Evolutionary conservation across 305 asterid species (phyloP), one percentile per base, ranked within the genome.

Genomic region (Striga hermonthica): DNA sequence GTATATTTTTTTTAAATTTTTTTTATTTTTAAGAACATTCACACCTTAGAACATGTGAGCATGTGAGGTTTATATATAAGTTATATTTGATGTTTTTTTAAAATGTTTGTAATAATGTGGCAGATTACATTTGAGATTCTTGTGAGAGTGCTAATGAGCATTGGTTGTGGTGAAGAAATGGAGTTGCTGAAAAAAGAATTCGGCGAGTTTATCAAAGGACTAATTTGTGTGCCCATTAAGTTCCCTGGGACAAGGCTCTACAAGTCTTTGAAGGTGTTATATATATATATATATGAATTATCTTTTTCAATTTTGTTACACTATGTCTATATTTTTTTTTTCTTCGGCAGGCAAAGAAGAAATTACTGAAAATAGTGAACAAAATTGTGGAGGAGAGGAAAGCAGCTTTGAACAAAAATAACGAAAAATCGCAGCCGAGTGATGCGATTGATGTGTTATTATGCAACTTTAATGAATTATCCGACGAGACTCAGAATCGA

Each of bases 71-170:
- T 22, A 22, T 2, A 22, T 22, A 22, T 22, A 0, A 22, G 31
- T 22, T 22, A 22, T 22, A 22, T 0, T 22, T 22, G 31, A 22
- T 22, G 31, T 22, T 22, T 22, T 41, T 11, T 36, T 12, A n/a
- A 9, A 47, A 36, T 22, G 31, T 22, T 22, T 11, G 39, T 4
- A 31, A 11, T 43, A 34, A 47, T 44, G 6, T 68, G 68, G 58
- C 84, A 93, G 99, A 76, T 90, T 48, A 81, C 99, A 8, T 93
- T 93, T 74, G 95, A 90, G 73, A 85, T 93, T 70, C 81, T 93
- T 40, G 95, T 81, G 10, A 81, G 78, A 67, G 85, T 86, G 64
- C 67, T 93, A 48, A 53, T 93, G 81, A 86, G 97, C 74, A 44
- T 88, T 53, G 91, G 86, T 16, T 92, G 88, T 7, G 95, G 97